Conservation (phyloP, 1,284 basidiomycete species). For the Trametes hirsuta region DNA sequence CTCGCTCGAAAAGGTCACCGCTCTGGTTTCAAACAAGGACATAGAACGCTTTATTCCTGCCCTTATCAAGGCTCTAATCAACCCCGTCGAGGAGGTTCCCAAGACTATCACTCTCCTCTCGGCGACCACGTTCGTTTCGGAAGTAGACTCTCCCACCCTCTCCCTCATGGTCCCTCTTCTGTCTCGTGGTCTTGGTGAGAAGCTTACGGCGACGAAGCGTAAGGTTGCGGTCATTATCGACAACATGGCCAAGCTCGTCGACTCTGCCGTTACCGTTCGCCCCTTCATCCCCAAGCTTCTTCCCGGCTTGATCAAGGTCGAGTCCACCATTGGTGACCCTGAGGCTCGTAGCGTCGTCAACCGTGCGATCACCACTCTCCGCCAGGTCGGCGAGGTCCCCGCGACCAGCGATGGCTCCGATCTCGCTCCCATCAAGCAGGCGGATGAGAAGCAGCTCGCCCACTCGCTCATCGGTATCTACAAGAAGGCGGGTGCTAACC, state of each 20-base stretch:
- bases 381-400: slow-evolving; percentile 90
- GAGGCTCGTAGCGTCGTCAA: slow-evolving; percentile 91
- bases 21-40: slow-evolving; percentile 99
- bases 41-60: slow-evolving; percentile 98
- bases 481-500: slow-evolving; percentile 77
- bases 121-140: slow-evolving; percentile 99
- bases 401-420: slow-evolving; percentile 81
- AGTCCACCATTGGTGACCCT: slow-evolving; percentile 91
- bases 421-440: slow-evolving; percentile 81
- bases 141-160: slow-evolving; percentile 98
- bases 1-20: slow-evolving; percentile 91
- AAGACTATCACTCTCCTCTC: slow-evolving; percentile 96
- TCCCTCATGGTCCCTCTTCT: slow-evolving; percentile 99
- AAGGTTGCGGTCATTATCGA: slow-evolving; percentile 97
- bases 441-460: slow-evolving; percentile 69
- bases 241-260: slow-evolving; percentile 99
- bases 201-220: slow-evolving; percentile 94
- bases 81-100: slow-evolving; percentile 99
- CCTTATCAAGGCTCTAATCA: slow-evolving; percentile 95
- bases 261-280: slow-evolving; percentile 92
- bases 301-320: slow-evolving; percentile 93
- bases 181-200: slow-evolving; percentile 94
- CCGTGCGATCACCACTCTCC: slow-evolving; percentile 90
- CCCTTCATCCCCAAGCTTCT: slow-evolving; percentile 96
- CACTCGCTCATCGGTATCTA: slow-evolving; percentile 74